These are phyloP conservation scores for Quercus ilex DNA, from an alignment of 306 rosid genomes.

Conservation along the genomic window DNA sequence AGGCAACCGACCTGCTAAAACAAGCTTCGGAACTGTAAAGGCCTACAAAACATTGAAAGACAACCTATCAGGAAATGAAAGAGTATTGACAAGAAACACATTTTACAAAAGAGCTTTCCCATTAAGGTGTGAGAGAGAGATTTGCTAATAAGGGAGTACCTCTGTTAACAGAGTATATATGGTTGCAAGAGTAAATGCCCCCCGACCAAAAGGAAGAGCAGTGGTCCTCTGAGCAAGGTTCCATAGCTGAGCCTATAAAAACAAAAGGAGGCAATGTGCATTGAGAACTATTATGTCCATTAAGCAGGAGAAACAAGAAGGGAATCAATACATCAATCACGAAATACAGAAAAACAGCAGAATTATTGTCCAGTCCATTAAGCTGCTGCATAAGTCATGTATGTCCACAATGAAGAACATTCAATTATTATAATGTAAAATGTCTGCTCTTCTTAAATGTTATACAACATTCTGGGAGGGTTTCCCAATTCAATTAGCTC, in stretches of 20 bases:
- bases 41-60: constrained; percentile 49
- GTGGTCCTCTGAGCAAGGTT: constrained; percentile 96
- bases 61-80: constrained; percentile 22
- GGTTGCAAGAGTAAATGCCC: constrained; percentile 95
- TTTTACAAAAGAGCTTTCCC: constrained; percentile 4
- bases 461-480: not conserved
- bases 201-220: constrained; percentile 94
- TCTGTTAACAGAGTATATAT: constrained; percentile 94
- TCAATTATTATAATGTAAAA: not conserved
- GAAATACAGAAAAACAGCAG: not conserved
- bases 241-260: constrained; percentile 85
- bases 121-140: not conserved
- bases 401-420: not conserved
- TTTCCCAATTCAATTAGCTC: not conserved
- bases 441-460: not conserved
- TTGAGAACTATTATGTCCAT: not conserved
- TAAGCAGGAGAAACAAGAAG: constrained; percentile 2
- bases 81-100: not conserved
- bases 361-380: not conserved
- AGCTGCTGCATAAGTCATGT: not conserved
- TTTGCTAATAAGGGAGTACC: constrained; percentile 38
- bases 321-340: not conserved
- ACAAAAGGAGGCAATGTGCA: not conserved
- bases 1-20: constrained; percentile 94
- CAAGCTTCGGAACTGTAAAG: constrained; percentile 86